Evolutionary conservation across 1,139 yeast genomes (phyloP).

Genomic region (Pichia sp.): DNA sequence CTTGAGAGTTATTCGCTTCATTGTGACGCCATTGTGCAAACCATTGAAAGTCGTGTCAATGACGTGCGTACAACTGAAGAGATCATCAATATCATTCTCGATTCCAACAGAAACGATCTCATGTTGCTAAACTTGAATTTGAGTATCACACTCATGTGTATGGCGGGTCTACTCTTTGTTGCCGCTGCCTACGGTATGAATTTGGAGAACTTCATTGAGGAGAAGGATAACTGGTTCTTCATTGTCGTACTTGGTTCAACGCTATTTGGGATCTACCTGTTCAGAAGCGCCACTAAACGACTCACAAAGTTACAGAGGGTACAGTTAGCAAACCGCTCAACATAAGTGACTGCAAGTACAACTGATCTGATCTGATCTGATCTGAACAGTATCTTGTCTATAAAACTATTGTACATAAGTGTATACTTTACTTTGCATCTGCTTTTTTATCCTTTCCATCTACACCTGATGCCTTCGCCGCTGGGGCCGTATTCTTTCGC

Average conservation of each 20-base stretch:
- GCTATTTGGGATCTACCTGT: constrained; percentile 36
- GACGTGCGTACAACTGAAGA: constrained; percentile 78
- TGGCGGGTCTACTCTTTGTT: constrained; percentile 54
- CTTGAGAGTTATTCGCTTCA: constrained; percentile 71
- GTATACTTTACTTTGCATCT: too few species aligned
- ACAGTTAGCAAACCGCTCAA: constrained; percentile 39
- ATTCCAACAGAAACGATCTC: constrained; percentile 70
- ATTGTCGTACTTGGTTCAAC: constrained; percentile 37
- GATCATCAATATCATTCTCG: constrained; percentile 69
- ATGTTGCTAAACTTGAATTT: constrained; percentile 68
- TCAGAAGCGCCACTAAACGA: constrained; percentile 39
- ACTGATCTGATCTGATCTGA: constrained; percentile 37
- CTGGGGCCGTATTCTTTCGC: too few species aligned
- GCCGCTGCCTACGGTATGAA: constrained; percentile 84
- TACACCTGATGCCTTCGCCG: too few species aligned
- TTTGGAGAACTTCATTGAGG: constrained; percentile 69
- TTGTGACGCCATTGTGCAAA: constrained; percentile 76
- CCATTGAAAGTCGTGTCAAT: constrained; percentile 59
- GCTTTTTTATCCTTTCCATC: too few species aligned
- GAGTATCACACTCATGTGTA: constrained; percentile 55
- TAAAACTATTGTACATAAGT: too few species aligned
- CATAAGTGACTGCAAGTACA: constrained; percentile 8
- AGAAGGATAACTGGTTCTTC: constrained; percentile 48
- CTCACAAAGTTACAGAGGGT: constrained; percentile 52
- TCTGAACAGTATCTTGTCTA: too few species aligned